These are phyloP conservation scores for Pharnaceum exiguum DNA, from an alignment of 148 eudicot genomes.

Conservation along the genomic window DNA sequence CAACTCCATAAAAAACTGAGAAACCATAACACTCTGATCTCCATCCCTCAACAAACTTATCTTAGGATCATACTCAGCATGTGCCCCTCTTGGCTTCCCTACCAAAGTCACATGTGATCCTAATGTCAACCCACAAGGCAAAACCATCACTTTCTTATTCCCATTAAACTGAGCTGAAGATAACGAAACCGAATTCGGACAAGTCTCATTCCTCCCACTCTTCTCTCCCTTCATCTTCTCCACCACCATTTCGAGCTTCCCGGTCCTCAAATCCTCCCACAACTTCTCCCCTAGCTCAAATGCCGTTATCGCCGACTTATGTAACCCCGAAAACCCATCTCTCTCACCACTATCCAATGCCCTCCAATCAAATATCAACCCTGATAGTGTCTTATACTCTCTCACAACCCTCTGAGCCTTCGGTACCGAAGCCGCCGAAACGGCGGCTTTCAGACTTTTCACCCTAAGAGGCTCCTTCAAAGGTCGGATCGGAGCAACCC, in stretches of 20 bases:
- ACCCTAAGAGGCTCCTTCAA: slow-evolving; percentile 20
- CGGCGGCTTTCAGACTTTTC: too few species aligned
- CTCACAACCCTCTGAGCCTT: slow-evolving; percentile 29
- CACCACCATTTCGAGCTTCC: slow-evolving; percentile 10
- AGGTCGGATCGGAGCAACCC: slow-evolving; percentile 50
- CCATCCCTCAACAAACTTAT: slow-evolving; percentile 74
- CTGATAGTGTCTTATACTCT: slow-evolving; percentile 37
- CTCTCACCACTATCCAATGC: slow-evolving; percentile 23
- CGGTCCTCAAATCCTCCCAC: slow-evolving; percentile 54
- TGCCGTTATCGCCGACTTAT: slow-evolving; percentile 49
- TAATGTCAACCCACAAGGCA: slow-evolving; percentile 88
- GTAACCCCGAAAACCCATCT: slow-evolving; percentile 50
- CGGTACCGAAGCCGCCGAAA: slow-evolving; percentile 20
- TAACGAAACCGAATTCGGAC: slow-evolving; percentile 54
- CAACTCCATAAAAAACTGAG: slow-evolving; percentile 91
- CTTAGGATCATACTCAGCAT: slow-evolving; percentile 65
- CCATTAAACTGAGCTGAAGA: slow-evolving; percentile 39
- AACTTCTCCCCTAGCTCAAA: slow-evolving; percentile 54
- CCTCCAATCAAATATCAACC: slow-evolving; percentile 34
- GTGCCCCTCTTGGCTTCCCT: slow-evolving; percentile 70
- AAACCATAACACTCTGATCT: slow-evolving; percentile 61
- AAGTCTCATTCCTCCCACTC: slow-evolving; percentile 34
- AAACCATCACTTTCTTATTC: slow-evolving; percentile 48
- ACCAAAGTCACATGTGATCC: slow-evolving; percentile 83
- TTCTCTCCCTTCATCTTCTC: slow-evolving; percentile 11